Conservation (phyloP, 768 basidiomycete species). For the Lactarius akahatsu region DNA sequence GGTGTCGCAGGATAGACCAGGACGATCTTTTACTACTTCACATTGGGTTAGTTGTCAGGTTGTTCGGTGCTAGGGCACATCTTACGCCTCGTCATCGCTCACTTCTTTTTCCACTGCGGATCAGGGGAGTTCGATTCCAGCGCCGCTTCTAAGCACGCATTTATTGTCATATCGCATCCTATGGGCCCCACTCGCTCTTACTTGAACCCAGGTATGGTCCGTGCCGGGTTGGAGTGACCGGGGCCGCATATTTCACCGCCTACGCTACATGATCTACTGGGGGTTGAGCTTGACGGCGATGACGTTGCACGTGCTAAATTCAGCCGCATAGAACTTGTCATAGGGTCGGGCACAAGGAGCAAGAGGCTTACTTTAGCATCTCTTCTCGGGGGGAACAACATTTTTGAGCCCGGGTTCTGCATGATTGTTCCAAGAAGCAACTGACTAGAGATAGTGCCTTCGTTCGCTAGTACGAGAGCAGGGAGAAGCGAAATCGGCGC, state of each 20-base stretch:
- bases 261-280: neutral
- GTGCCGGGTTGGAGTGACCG: neutral
- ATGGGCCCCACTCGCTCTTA: neutral
- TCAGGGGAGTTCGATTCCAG: neutral
- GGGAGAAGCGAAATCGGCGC: neutral
- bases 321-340: constrained; percentile 1
- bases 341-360: neutral
- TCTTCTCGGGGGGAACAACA: neutral
- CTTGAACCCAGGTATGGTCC: neutral
- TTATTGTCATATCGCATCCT: neutral
- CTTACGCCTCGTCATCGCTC: neutral
- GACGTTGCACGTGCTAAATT: neutral
- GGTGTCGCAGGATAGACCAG: neutral
- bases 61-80: neutral
- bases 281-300: neutral
- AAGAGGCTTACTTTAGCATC: neutral
- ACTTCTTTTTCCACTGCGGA: neutral
- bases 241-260: neutral
- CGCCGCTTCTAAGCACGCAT: neutral
- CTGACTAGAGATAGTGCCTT: neutral
- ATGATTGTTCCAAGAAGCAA: neutral
- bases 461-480: neutral
- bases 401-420: neutral
- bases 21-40: neutral
- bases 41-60: neutral